These are phyloP conservation scores for Malassezia yamatoensis DNA, from an alignment of 1,284 basidiomycete species.

Conservation along the genomic window DNA sequence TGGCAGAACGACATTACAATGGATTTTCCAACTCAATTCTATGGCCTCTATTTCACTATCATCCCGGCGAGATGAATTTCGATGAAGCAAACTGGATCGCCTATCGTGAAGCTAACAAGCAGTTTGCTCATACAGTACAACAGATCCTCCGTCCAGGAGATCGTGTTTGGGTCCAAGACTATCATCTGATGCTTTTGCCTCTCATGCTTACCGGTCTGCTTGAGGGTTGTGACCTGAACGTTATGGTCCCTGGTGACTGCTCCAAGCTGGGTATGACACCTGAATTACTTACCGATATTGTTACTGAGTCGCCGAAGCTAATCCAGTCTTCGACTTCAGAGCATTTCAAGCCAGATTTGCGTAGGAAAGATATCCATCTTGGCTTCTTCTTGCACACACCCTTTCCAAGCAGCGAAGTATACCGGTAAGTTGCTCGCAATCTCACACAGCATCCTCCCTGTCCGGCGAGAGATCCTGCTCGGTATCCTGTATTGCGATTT, in stretches of 20 bases:
- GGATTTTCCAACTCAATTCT: constrained; percentile 97
- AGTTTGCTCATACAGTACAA: constrained; percentile 79
- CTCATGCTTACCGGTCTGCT: constrained; percentile 81
- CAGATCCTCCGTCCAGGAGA: constrained; percentile 63
- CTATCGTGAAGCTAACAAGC: constrained; percentile 90
- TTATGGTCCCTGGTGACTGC: constrained; percentile 10
- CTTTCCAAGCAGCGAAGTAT: constrained; percentile 95
- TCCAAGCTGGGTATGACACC: constrained; percentile 10
- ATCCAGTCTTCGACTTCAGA: not conserved
- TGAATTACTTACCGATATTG: not conserved
- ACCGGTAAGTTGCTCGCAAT: constrained; percentile 58
- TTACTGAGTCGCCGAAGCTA: not conserved
- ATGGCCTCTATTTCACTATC: constrained; percentile 98
- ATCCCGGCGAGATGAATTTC: constrained; percentile 74
- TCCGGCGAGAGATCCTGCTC: constrained; percentile 87
- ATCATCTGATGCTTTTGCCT: constrained; percentile 78
- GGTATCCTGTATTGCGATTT: constrained; percentile 92
- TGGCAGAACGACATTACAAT: constrained; percentile 96
- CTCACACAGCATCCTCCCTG: constrained; percentile 60
- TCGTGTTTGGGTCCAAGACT: constrained; percentile 80
- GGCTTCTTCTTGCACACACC: constrained; percentile 98
- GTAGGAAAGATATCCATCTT: constrained; percentile 53
- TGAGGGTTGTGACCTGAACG: constrained; percentile 50
- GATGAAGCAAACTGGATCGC: constrained; percentile 97
- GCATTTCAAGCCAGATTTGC: constrained; percentile 1